These are phyloP conservation scores for Crithidia thermophila DNA, from an alignment of 208 protist genomes.

Conservation along the genomic window DNA sequence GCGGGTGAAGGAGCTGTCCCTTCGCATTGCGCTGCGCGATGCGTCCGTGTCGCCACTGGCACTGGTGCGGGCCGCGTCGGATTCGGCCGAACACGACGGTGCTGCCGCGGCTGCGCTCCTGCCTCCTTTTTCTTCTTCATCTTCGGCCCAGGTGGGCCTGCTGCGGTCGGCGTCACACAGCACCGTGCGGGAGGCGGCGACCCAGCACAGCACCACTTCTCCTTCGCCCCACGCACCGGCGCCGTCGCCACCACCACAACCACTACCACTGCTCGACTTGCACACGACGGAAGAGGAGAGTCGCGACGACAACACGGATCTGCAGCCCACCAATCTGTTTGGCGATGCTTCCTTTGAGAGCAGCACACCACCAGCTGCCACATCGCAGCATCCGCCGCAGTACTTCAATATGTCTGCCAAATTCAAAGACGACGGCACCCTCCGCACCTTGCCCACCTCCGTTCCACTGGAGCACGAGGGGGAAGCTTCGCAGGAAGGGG, in stretches of 20 bases:
- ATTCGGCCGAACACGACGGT: not conserved
- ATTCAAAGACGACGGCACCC: constrained; percentile 23
- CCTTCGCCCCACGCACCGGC: too few relatives aligned
- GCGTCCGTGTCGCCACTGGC: constrained; percentile 8
- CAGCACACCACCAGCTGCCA: not conserved
- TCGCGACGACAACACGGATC: too few relatives aligned
- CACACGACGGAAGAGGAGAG: not conserved
- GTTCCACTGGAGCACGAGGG: not conserved
- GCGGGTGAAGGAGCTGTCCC: constrained; percentile 44
- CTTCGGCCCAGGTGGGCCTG: too few relatives aligned
- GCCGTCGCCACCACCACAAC: too few relatives aligned
- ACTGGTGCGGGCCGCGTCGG: not conserved
- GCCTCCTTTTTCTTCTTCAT: not conserved
- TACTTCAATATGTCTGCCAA: too few relatives aligned
- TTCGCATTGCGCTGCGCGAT: constrained; percentile 48
- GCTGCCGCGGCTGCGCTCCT: not conserved
- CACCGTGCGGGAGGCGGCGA: too few relatives aligned
- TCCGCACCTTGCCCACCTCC: constrained; percentile 16
- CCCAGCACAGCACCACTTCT: too few relatives aligned
- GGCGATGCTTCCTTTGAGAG: too few relatives aligned
- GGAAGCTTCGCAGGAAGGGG: too few relatives aligned
- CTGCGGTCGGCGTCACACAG: too few relatives aligned
- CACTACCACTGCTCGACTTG: too few relatives aligned
- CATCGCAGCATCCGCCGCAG: not conserved
- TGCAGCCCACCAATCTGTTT: too few relatives aligned